These are phyloP conservation scores for Lentinula boryana DNA, from an alignment of 768 basidiomycete species.

Conservation along the genomic window DNA sequence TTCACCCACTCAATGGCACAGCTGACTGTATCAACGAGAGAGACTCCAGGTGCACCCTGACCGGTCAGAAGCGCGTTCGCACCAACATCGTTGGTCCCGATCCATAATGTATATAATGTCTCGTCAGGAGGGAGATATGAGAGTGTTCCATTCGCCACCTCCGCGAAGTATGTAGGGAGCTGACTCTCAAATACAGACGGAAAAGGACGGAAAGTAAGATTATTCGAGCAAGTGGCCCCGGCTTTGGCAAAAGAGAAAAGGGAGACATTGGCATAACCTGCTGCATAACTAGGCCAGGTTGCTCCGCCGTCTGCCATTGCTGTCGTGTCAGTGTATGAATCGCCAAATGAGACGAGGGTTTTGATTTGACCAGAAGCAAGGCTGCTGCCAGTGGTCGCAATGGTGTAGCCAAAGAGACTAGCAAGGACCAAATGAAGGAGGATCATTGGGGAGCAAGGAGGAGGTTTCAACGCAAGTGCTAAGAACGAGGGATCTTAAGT, in stretches of 20 bases:
- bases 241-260: slow-evolving; percentile 53
- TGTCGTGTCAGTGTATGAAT: slow-evolving; percentile 41
- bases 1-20: slow-evolving; percentile 39
- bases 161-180: slow-evolving; percentile 45
- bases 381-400: neutral
- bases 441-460: neutral
- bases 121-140: slow-evolving; percentile 27
- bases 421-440: neutral
- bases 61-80: slow-evolving; percentile 6
- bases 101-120: slow-evolving; percentile 64
- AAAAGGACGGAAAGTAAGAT: slow-evolving; percentile 50
- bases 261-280: slow-evolving; percentile 30
- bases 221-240: slow-evolving; percentile 64
- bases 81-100: slow-evolving; percentile 53
- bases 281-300: slow-evolving; percentile 40
- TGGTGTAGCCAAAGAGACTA: neutral
- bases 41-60: slow-evolving; percentile 18
- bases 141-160: slow-evolving; percentile 34
- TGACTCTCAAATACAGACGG: slow-evolving; percentile 55
- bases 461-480: neutral
- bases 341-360: slow-evolving; percentile 42
- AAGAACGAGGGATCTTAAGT: neutral
- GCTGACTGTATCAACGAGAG: slow-evolving; percentile 33
- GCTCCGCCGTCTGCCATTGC: slow-evolving; percentile 19
- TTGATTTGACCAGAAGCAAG: slow-evolving; percentile 26